Evolutionary conservation across 1,284 basidiomycete genomes (phyloP), one percentile per base, ranked within the genome.

Genomic region (Boletus hoseneyae): DNA sequence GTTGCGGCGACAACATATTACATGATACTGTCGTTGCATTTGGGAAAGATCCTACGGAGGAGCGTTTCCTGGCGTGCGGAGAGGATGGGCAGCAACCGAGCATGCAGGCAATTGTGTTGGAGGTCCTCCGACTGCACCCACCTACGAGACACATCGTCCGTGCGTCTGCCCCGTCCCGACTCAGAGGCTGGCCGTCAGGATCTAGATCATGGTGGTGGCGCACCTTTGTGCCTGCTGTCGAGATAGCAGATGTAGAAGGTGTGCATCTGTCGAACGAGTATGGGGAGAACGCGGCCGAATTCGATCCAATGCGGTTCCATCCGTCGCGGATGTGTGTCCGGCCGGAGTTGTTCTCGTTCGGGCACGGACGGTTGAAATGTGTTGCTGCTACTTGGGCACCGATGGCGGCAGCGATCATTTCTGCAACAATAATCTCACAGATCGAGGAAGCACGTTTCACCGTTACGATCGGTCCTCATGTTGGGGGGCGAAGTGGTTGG

Each of bases 81-180:
- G 56, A 57, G 12, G 44, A 57, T 4, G 40, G 41, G 2, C 38
- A 11, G 45, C 43, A 32, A 4, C 68, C 70, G 3, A 77, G 73
- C 18, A 71, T 68, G 30, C 67, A 75, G 42, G 61, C 65, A 1
- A 63, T 80, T 41, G 56, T 83, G 0, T 57, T 64, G n/a, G 81
- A 83, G 55, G 66, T 71, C 3, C 71, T 83, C 59, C 72, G 80
- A 0, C 66, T 83, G 1, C 68, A 80, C 51, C 81, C 81, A 0
- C 81, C 81, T 0, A 79, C 77, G 0, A 70, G 71, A 36, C 77
- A 70, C 18, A 80, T 83, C 23, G 57, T 62, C 10, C 73, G 74
- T 7, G 53, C 58, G 2, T 35, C 53, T 1, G 11, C 35, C 4
- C 37, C 42, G 39, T 36, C 42, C 23, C 23, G 23, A 7, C 4